Evolutionary conservation across 768 basidiomycete species (phyloP).

Genomic region (Naganishia randhawae): DNA sequence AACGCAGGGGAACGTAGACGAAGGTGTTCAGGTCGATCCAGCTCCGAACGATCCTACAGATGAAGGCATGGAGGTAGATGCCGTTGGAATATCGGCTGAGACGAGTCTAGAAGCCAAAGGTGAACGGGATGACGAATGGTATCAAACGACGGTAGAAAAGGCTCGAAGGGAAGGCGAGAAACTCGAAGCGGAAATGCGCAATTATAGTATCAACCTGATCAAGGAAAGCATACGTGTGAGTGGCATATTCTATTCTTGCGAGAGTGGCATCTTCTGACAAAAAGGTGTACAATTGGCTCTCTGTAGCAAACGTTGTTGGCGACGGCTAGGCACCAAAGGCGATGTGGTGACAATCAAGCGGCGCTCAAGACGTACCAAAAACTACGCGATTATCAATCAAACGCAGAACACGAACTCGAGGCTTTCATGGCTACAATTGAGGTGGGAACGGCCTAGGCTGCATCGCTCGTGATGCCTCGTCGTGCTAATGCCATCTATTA

Average conservation of each 20-base stretch:
- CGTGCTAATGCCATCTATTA: background rate
- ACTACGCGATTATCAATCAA: constrained; percentile 26
- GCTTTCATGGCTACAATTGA: constrained; percentile 24
- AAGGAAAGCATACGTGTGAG: constrained; percentile 30
- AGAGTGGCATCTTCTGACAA: background rate
- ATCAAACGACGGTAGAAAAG: background rate
- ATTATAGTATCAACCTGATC: constrained; percentile 30
- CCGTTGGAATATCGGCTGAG: background rate
- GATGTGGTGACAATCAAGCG: constrained; percentile 18
- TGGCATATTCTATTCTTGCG: background rate
- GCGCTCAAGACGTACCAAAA: constrained; percentile 24
- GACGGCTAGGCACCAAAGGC: constrained; percentile 4
- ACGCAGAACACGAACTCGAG: constrained; percentile 29
- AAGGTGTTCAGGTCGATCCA: background rate
- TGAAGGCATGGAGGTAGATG: background rate
- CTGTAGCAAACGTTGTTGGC: constrained; percentile 6
- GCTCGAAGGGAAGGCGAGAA: constrained; percentile 24
- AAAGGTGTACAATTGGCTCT: background rate
- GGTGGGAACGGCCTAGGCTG: constrained; percentile 10
- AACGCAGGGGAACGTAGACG: background rate
- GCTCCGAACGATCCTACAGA: background rate
- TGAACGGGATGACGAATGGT: constrained; percentile 16
- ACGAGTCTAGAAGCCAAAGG: background rate
- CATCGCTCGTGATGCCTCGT: background rate
- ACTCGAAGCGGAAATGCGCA: constrained; percentile 28